Evolutionary conservation across 2,329 filamentous ascomycete genomes (phyloP).

Genomic region (Bipolaris sorokiniana): DNA sequence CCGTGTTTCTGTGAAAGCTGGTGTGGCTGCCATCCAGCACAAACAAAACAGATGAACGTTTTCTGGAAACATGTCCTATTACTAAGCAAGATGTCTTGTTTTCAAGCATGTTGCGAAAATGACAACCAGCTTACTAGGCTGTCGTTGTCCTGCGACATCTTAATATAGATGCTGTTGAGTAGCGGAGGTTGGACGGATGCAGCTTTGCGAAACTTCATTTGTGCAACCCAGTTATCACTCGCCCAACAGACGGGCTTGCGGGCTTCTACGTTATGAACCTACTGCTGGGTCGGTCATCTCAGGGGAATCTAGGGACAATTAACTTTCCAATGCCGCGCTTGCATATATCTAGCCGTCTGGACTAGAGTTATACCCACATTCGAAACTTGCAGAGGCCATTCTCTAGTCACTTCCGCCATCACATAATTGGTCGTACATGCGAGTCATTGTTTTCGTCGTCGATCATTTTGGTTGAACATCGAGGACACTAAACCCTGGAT

Average conservation of each 20-base stretch:
- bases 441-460: background rate
- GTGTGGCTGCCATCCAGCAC: too few species aligned
- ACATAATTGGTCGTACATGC: background rate
- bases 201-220: background rate
- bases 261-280: background rate
- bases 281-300: background rate
- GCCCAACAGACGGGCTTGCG: background rate
- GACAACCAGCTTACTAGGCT: background rate
- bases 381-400: background rate
- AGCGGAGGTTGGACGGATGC: background rate
- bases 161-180: background rate
- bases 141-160: background rate
- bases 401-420: background rate
- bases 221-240: background rate
- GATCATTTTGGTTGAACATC: background rate
- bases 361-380: background rate
- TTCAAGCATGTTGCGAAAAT: background rate
- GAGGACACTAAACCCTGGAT: conserved; percentile 4
- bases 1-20: too few species aligned
- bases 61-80: too few species aligned
- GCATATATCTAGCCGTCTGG: background rate
- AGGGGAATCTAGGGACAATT: background rate
- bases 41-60: too few species aligned
- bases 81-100: background rate
- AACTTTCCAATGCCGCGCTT: background rate